A percentile compares a stretch with the other conserved stretches of the same genome.
These are phyloP conservation scores for Tremella fuciformis DNA, from an alignment of 768 basidiomycete genomes.

Conservation along the genomic window DNA sequence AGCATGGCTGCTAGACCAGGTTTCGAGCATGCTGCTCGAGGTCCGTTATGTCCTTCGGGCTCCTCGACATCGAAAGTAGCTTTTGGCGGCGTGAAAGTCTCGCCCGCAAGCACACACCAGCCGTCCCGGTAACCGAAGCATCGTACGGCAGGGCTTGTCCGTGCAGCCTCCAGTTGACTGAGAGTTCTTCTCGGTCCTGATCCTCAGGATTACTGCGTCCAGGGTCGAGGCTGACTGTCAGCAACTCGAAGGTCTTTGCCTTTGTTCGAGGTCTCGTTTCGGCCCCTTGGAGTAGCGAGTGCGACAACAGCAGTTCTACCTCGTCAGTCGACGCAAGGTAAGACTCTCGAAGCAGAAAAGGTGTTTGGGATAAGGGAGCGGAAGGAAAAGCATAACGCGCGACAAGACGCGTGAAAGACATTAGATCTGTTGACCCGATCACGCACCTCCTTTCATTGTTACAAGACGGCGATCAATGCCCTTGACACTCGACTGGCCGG, in stretches of 20 bases:
- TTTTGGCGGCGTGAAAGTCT: constrained; percentile 15
- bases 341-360: constrained; percentile 29
- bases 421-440: no score
- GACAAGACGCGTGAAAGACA: constrained; percentile 20
- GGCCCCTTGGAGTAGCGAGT: constrained; percentile 14
- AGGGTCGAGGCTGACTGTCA: constrained; percentile 29
- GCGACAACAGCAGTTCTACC: constrained; percentile 21
- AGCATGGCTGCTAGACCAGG: constrained; percentile 28
- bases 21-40: constrained; percentile 20
- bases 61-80: neutral
- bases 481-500: no score
- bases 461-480: no score
- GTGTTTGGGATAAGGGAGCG: constrained; percentile 5
- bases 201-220: constrained; percentile 12
- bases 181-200: constrained; percentile 6
- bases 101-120: constrained; percentile 35
- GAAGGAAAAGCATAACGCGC: constrained; percentile 27
- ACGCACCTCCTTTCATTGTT: no score
- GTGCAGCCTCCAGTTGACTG: constrained; percentile 29
- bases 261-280: constrained; percentile 5
- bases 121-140: constrained; percentile 19
- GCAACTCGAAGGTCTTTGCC: constrained; percentile 29
- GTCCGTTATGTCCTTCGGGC: constrained; percentile 5
- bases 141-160: constrained; percentile 41
- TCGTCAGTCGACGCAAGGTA: constrained; percentile 14